Conservation (phyloP, 257 asterid genomes). For the Linaria vulgaris region DNA sequence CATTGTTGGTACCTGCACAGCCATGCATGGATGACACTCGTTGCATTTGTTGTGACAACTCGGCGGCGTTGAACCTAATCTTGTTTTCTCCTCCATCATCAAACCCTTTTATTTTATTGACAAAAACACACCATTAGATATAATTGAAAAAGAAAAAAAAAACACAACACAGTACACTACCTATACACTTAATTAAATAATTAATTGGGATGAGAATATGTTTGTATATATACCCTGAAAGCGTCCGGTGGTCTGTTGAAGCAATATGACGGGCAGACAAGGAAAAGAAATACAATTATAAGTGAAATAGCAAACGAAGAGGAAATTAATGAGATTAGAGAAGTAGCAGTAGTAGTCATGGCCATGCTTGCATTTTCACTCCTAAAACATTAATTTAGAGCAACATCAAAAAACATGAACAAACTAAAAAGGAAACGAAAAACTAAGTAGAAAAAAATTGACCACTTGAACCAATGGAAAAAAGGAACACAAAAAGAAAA, state of each 20-base stretch:
- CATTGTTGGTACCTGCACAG: slow-evolving; percentile 76
- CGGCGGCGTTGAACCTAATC: slow-evolving; percentile 96
- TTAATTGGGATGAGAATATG: too few relatives aligned
- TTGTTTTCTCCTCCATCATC: slow-evolving; percentile 65
- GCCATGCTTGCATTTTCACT: slow-evolving; percentile 59
- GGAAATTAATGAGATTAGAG: slow-evolving; percentile 33
- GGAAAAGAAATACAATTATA: slow-evolving; percentile 28
- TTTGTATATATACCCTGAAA: slow-evolving; percentile 28
- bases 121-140: not conserved
- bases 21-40: slow-evolving; percentile 97
- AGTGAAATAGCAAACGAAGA: slow-evolving; percentile 7
- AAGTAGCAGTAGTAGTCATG: slow-evolving; percentile 27
- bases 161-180: not conserved
- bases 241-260: slow-evolving; percentile 29
- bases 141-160: not conserved
- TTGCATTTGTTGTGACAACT: slow-evolving; percentile 93
- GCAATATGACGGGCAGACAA: slow-evolving; percentile 38
- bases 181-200: too few relatives aligned
- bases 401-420: not conserved
- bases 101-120: slow-evolving; percentile 42
- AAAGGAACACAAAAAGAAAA: too few relatives aligned
- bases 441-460: too few relatives aligned
- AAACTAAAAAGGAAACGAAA: too few relatives aligned
- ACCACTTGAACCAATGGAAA: too few relatives aligned
- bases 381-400: slow-evolving; percentile 1